These are phyloP conservation scores for Fomitopsis betulina DNA, from an alignment of 1,284 basidiomycete species.

Conservation along the genomic window DNA sequence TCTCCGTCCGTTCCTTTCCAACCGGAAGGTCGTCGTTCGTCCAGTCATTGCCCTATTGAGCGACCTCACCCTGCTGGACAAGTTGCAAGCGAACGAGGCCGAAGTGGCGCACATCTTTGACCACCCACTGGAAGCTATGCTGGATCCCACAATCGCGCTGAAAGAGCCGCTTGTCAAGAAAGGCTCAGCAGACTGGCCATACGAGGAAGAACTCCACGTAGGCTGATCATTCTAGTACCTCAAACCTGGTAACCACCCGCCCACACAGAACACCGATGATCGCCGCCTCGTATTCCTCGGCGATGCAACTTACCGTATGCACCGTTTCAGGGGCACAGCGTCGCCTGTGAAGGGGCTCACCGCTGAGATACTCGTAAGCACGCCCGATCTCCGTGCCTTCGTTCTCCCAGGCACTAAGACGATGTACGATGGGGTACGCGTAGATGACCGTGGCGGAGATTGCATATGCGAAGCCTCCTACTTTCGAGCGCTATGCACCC, in stretches of 20 bases:
- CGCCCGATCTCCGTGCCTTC: background rate
- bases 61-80: conserved; percentile 43
- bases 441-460: conserved; percentile 60
- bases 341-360: conserved; percentile 83
- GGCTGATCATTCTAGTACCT: conserved; percentile 12
- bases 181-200: conserved; percentile 75
- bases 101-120: conserved; percentile 81
- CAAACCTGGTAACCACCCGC: background rate
- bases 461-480: conserved; percentile 43
- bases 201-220: conserved; percentile 64
- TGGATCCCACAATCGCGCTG: conserved; percentile 50
- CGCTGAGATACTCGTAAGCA: conserved; percentile 70
- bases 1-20: conserved; percentile 71
- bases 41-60: conserved; percentile 73
- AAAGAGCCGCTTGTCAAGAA: conserved; percentile 46
- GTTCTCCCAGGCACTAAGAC: background rate
- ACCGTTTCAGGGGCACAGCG: conserved; percentile 71
- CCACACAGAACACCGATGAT: conserved; percentile 51
- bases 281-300: conserved; percentile 40
- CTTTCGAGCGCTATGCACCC: conserved; percentile 47
- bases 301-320: conserved; percentile 56
- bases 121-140: conserved; percentile 67
- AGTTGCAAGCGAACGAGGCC: conserved; percentile 49
- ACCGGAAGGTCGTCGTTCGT: conserved; percentile 55
- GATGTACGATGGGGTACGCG: background rate